Evolutionary conservation across 805 yeast species (phyloP), one percentile per base, ranked within the genome.

Genomic region (Candida patagonica): DNA sequence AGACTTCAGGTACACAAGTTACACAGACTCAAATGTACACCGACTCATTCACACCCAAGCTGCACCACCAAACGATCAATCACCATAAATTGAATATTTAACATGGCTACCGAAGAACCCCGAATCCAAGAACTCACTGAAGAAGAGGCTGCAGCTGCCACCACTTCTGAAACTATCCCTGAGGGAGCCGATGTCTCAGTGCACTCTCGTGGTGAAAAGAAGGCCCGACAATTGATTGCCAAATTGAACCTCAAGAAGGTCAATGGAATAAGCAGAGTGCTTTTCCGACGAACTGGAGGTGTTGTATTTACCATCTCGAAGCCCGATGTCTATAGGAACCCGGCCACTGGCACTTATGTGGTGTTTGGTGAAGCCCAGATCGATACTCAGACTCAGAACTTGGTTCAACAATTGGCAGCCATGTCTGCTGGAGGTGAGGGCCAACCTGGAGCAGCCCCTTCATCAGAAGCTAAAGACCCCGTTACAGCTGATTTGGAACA

Each of bases 301-400:
- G 76, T 80, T 63, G 80, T 87, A 62, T 76, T 80, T 66, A 95
- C 92, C 61, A 84, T 89, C 69, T 92, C 85, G 65, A 65, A 68
- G 54, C 98, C 98, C 66, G 96, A 87, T 56, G 97, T 92, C 46
- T 89, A 73, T 94, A 85, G 75, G 70, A 80, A 96, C 48, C 74
- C 79, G 50, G 82, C 94, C 61, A 72, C 77, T 48, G 96, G 96
- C 63, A 80, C 94, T 55, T 92, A 83, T 74, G 80, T 89, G 57
- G 96, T 89, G 54, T 88, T 89, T 59, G 98, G 98, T 70, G 96
- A 88, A 71, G 94, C 96, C 62, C 84, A 86, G 76, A 82, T 84
- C 55, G 96, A 89, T 67, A 95, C 89, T 73, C 70, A 87, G 67
- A 79, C 84, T 68, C 74, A 83, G 67, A 81, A 82, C 61, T 82